Conservation (phyloP, 768 basidiomycete species). For the Pisolithus microcarpus region DNA sequence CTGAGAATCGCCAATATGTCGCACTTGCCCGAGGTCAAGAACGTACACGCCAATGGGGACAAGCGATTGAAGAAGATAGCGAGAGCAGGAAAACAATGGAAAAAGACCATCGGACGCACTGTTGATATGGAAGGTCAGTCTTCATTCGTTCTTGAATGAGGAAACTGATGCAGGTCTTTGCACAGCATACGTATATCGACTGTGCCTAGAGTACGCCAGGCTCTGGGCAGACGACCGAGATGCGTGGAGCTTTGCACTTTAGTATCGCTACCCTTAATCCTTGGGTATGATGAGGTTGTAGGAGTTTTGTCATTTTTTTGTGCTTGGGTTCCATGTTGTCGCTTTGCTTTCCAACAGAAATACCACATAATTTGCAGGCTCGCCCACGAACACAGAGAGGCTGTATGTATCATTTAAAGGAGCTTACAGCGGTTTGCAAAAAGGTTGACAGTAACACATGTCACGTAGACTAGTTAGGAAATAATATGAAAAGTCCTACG, state of each 20-base stretch:
- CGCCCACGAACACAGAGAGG: too few species aligned
- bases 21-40: slow-evolving; percentile 24
- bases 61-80: slow-evolving; percentile 74
- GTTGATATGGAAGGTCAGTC: slow-evolving; percentile 88
- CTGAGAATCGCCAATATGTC: slow-evolving; percentile 49
- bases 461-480: too few species aligned
- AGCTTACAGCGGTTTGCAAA: too few species aligned
- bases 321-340: not conserved
- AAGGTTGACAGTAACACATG: too few species aligned
- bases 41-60: slow-evolving; percentile 46
- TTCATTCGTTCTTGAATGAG: not conserved
- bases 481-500: too few species aligned
- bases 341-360: too few species aligned
- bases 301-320: not conserved
- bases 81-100: slow-evolving; percentile 90
- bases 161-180: not conserved
- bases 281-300: not conserved
- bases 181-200: slow-evolving; percentile 77
- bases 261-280: not conserved
- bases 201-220: slow-evolving; percentile 84
- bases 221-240: slow-evolving; percentile 82
- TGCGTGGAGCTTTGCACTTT: slow-evolving; percentile 41
- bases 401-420: too few species aligned
- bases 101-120: slow-evolving; percentile 69
- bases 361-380: too few species aligned